Base-by-base conservation (phyloP, 441 rosid genomes). In the Bruguiera hainesii region DNA sequence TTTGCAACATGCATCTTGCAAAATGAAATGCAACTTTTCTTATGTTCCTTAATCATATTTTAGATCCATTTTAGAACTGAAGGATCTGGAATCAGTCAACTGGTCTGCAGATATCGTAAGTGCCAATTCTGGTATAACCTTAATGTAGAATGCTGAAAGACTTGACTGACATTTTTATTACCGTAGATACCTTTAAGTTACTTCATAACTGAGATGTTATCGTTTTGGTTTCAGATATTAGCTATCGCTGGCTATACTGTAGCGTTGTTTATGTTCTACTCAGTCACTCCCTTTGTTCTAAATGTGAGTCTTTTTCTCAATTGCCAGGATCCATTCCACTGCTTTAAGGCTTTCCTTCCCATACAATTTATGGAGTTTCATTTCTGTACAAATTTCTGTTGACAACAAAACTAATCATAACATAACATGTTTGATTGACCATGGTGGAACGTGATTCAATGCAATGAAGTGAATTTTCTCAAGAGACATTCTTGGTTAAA, bases 81-180 rank as follows among this genome's bases (percentile, higher is more conserved):
- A 78, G 76, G 83, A 63, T 53, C 58, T 84, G 68, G 80, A 80
- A 75, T 84, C 89, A 7, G 59, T 82, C 64, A 28, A 63, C 16
- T 84, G 84, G 84, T 76, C 87, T 35, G 51, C 80, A 59, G 80
- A 86, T 31, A 78, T 76, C 18, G 88, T 85, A 61, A 85, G 87
- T 70, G 48, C 26, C 15, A 4, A 11, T 52, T 52, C 56, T 11
- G 23, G 28, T 21, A 7, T 52, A 7, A 21, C 10, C 56, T n/a
- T n/a, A 52, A 52, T 19, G 23, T 21, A 4, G 56, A 42, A 42
- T 42, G 48, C 48, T 42, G 48, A 42, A 42, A 13, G 37, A 42
- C 15, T 9, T 3, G 2, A 37, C 46, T 37, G 3, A 37, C 15
- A 37, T 37, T 37, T 37, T 13, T 42, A 42, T 13, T 4, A 11